Evolutionary conservation across 2,329 filamentous ascomycete species (phyloP), one percentile per base, ranked within the genome.

Genomic region (Colletotrichum plurivorum): DNA sequence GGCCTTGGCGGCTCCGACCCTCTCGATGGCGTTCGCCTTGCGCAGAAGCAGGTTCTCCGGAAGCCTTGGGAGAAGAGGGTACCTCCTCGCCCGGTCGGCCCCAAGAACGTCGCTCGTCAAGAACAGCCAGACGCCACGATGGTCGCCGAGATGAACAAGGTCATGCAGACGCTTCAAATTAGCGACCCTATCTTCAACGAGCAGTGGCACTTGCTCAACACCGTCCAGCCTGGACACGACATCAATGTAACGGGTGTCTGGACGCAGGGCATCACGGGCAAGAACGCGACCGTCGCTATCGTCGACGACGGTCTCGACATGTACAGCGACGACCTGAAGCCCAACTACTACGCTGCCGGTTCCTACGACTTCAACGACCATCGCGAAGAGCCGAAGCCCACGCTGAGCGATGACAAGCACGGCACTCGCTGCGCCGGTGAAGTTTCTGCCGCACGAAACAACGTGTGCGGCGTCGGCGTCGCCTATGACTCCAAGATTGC

Each of bases 341-440:
- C 90, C 74, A 99, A 99, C 79, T 99, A 98, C 82, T 98, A 95
- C 77, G 92, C 94, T 1, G 89, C 90, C 66, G 96, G 96, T 27
- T 98, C 95, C 3, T 98, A 93, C 82, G 96, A 99, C 81, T 99
- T 97, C 84, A 99, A 99, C 80, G 94, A 98, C 76, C 87, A 93
- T 57, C 87, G 86, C 2, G 84, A 90, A 1, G 91, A 96, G 73
- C 96, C 96, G 3, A 92, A 89, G 70, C 96, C 96, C 1, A 88
- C 90, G n/a, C 83, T 98, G 4, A 87, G 85, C 4, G 95, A 98
- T 73, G 96, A 99, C 77, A 89, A 85, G 71, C 96, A 99, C 78
- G 96, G 96, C 62, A 99, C 96, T 48, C 88, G 96, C 72, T 99
- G 96, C 79, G 95, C 95, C 22, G 96, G 96, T 69, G 96, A 99